Evolutionary conservation across 108 stramenopile genomes (phyloP), one percentile per base, ranked within the genome.

Genomic region (Fragilaria crotonensis): DNA sequence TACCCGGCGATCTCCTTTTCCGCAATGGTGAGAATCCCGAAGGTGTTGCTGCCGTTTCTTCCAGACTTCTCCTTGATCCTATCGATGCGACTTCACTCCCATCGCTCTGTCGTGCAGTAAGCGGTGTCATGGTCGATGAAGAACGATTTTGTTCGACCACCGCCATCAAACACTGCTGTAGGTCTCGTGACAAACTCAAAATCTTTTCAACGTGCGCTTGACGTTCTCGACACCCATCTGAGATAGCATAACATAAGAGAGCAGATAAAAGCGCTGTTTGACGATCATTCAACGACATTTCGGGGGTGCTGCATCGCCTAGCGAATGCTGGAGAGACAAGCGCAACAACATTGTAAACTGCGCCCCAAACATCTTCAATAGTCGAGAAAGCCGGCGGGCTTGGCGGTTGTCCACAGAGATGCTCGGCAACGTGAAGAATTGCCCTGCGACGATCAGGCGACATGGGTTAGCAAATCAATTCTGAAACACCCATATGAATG

Each of bases 141-240:
- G 33, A 3, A 30, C n/a, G 1, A 5, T 30, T 25, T 33, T 22
- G 30, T 33, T 70, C 68, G 36, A 70, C 56, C 29, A 70, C 30
- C 23, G 49, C 22, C 79, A 80, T 80, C 28, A 81, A 59, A 28
- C 50, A 28, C 25, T 62, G 56, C 64, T 76, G 80, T 1, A 57
- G 61, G 7, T 48, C 48, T 25, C 45, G 49, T 1, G 71, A 48
- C 4, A 76, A 47, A 4, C 25, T 33, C 69, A 76, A 69, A 60
- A 81, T 81, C 19, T 66, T 49, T 50, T 67, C 62, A 63, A 76
- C 68, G 62, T 70, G 73, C 5, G 29, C 27, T 48, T 69, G 67
- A 44, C 80, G 64, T 0, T 70, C 28, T 33, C 71, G 41, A 41
- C 76, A 54, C 20, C 51, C 33, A 27, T 67, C 63, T 11, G 68